phyloP scores from a whole-genome alignment of 106 monocot genomes.

The Hemerocallis citrina region DNA sequence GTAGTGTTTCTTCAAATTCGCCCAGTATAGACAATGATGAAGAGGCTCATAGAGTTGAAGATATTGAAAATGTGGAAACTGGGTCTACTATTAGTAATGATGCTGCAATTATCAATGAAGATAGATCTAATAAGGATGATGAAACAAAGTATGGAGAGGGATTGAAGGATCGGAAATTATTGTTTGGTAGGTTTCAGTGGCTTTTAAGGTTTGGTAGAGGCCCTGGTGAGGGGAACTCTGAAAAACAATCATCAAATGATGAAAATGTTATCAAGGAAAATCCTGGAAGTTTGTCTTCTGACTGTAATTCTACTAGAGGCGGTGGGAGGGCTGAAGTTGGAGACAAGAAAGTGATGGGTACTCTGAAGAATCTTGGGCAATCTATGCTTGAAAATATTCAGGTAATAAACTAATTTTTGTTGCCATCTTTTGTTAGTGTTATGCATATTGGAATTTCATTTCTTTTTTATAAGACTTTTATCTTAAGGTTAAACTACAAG shows the following conservation, averaged over 20 bases:
- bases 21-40: slow-evolving; percentile 21
- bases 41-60: slow-evolving; percentile 2
- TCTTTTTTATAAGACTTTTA: too few relatives aligned
- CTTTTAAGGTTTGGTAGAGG: slow-evolving; percentile 60
- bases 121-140: background rate
- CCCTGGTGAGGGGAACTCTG: slow-evolving; percentile 20
- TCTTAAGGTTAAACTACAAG: too few relatives aligned
- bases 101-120: slow-evolving; percentile 1
- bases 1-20: slow-evolving; percentile 42
- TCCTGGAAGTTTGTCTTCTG: slow-evolving; percentile 1
- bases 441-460: background rate
- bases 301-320: slow-evolving; percentile 13
- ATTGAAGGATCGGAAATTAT: slow-evolving; percentile 25
- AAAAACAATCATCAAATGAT: slow-evolving; percentile 13
- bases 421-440: background rate
- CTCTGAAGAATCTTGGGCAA: slow-evolving; percentile 42
- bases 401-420: slow-evolving; percentile 17
- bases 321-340: slow-evolving; percentile 12
- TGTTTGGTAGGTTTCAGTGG: slow-evolving; percentile 44
- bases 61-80: background rate
- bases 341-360: slow-evolving; percentile 35
- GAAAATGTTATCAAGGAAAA: background rate
- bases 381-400: slow-evolving; percentile 72
- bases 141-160: slow-evolving; percentile 5
- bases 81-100: background rate